These are phyloP conservation scores for Globisporangium cederbergense DNA, from an alignment of 352 stramenopile genomes.

Conservation along the genomic window DNA sequence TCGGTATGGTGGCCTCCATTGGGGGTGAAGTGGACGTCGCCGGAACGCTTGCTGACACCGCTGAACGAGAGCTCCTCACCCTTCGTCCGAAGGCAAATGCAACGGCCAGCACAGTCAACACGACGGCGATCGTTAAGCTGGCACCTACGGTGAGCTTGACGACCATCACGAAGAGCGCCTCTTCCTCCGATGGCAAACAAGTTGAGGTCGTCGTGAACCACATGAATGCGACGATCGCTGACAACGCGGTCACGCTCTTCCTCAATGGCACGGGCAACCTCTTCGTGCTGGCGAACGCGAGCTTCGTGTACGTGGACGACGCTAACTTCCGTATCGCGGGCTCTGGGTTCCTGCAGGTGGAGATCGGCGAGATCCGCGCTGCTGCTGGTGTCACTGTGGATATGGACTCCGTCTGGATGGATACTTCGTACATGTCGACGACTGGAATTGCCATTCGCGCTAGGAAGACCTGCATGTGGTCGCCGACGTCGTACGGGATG, in stretches of 20 bases:
- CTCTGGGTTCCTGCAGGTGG: background rate
- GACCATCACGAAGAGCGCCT: background rate
- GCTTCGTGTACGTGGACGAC: conserved; percentile 9
- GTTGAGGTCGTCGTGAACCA: background rate
- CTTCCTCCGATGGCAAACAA: background rate
- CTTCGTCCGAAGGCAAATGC: background rate
- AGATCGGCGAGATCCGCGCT: conserved; percentile 4
- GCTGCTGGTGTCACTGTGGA: background rate
- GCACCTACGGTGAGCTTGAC: background rate
- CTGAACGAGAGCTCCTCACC: background rate
- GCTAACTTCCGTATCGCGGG: background rate
- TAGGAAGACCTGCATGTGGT: background rate
- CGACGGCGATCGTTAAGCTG: background rate
- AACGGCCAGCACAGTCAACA: background rate
- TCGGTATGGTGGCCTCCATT: background rate
- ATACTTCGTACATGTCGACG: background rate
- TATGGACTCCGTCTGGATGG: background rate
- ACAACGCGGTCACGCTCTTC: conserved; percentile 1
- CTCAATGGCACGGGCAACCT: conserved; percentile 8
- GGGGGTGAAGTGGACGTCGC: background rate
- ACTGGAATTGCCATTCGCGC: background rate
- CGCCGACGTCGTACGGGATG: background rate
- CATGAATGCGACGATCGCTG: background rate
- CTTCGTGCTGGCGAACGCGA: conserved; percentile 4
- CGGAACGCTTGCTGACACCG: background rate